Evolutionary conservation across 257 asterid species (phyloP), one percentile per base, ranked within the genome.

Genomic region (Vinca minor): DNA sequence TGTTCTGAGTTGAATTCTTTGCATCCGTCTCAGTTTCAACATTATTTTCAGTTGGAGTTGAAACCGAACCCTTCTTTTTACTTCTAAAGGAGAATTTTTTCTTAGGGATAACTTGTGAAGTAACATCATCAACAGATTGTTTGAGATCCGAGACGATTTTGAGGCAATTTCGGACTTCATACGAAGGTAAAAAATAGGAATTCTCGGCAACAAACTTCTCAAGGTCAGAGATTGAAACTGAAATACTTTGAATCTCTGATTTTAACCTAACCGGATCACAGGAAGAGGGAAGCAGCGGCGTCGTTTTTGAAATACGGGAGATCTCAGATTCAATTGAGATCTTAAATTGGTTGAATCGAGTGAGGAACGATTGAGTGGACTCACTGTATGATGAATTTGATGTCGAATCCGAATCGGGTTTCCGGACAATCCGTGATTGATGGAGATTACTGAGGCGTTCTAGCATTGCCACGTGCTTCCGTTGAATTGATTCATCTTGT

Each of bases 391-490:
- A 36, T 44, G 36, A n/a, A 53, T 53, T 15, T 21, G 83, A 69
- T 55, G 55, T 55, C 14, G 68, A 57, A 20, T 74, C 79, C 3
- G 68, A 41, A 45, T 56, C 53, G 66, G 81, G n/a, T 49, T 87
- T 82, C 15, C 53, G 79, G 7, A 80, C n/a, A 23, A 57, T 42
- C 25, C 95, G 91, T 3, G 91, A 73, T 11, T 84, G 81, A 71
- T 86, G 95, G 65, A 85, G 92, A n/a, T n/a, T n/a, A n/a, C n/a
- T n/a, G n/a, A n/a, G n/a, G n/a, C n/a, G n/a, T n/a, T n/a, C n/a
- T n/a, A 88, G 70, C 98, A 91, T 88, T 34, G 88, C 92, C 10
- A 83, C 87, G 65, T 80, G 95, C 79, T 87, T 87, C 29, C 79
- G 84, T 56, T 83, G 80, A 41, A 88, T 79, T 61, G 68, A 11